Evolutionary conservation across 768 basidiomycete species (phyloP).

Genomic region (Leccinum pellstonianum): DNA sequence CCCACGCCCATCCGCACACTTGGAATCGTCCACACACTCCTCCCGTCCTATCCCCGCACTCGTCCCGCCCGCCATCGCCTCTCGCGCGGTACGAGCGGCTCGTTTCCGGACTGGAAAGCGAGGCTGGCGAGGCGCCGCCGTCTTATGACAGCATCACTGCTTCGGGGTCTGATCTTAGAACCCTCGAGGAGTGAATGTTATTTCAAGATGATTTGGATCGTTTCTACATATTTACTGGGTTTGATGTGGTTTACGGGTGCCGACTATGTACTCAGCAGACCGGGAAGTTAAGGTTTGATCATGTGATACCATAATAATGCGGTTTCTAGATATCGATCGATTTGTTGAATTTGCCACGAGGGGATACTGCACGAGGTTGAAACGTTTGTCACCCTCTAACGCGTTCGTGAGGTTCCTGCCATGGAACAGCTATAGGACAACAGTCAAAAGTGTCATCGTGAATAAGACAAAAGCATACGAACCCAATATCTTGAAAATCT

Average conservation of each 20-base stretch:
- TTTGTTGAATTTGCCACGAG: not conserved
- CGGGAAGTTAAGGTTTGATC: too few relatives aligned
- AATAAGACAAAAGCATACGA: constrained; percentile 11
- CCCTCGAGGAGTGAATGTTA: not conserved
- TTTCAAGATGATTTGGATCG: not conserved
- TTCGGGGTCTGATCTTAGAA: not conserved
- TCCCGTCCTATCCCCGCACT: not conserved
- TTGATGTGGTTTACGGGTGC: not conserved
- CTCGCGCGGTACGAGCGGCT: constrained; percentile 71
- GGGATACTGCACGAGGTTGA: not conserved
- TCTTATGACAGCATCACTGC: constrained; percentile 31
- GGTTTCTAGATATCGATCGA: not conserved
- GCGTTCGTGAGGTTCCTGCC: constrained; percentile 80
- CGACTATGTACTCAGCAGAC: too few relatives aligned
- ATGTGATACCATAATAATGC: not conserved
- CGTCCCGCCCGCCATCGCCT: constrained; percentile 22
- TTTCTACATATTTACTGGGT: not conserved
- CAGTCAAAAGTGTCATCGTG: not conserved
- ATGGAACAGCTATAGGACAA: constrained; percentile 56
- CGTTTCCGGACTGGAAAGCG: constrained; percentile 82
- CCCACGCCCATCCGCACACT: not conserved
- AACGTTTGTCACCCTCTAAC: constrained; percentile 37
- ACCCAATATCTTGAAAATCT: constrained; percentile 78
- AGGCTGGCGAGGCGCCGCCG: constrained; percentile 83
- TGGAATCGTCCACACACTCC: not conserved